These are phyloP conservation scores for Penicillium frequentans DNA, from an alignment of 2,329 filamentous ascomycete genomes.

Conservation along the genomic window DNA sequence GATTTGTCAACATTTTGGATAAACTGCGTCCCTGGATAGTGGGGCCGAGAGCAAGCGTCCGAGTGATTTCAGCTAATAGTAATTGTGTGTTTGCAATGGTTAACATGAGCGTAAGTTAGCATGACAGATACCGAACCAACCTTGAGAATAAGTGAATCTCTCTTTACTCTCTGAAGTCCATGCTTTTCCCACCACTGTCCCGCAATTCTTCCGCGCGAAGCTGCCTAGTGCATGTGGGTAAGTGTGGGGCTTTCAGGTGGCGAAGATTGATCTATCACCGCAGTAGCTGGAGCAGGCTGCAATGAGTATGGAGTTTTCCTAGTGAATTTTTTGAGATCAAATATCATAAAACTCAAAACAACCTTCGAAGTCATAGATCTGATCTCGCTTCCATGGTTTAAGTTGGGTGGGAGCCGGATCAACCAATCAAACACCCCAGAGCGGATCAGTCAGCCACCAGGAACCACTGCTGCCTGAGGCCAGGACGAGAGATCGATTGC, in stretches of 20 bases:
- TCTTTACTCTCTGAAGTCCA: neutral
- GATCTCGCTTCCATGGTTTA: neutral
- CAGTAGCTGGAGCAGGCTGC: neutral
- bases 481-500: neutral
- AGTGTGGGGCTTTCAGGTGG: neutral
- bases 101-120: neutral
- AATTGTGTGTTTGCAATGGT: too few species aligned
- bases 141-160: neutral
- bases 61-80: too few species aligned
- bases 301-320: neutral
- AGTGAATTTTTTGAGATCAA: neutral
- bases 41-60: too few species aligned
- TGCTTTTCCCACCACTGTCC: neutral
- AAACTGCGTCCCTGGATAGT: too few species aligned
- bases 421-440: neutral
- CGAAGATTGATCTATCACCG: neutral
- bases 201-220: neutral
- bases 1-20: too few species aligned
- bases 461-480: neutral
- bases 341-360: neutral
- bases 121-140: neutral
- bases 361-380: neutral
- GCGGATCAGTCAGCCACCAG: constrained; percentile 1
- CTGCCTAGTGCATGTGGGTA: neutral
- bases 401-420: neutral